Conservation (phyloP, 192 early-diverging fungal species). For the Coemansia erecta region DNA sequence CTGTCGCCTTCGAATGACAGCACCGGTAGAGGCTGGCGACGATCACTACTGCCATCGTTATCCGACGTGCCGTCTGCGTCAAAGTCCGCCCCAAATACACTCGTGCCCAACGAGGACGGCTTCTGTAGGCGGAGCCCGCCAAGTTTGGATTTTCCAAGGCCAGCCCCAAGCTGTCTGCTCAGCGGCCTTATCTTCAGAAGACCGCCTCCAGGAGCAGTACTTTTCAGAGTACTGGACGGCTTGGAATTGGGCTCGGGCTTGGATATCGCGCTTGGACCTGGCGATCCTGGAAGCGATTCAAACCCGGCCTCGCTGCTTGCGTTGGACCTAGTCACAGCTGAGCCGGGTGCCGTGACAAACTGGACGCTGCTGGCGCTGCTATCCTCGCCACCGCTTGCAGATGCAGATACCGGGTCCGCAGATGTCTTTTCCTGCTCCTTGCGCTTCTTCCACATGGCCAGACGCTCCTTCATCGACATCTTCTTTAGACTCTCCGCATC, state of each 20-base stretch:
- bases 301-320: slow-evolving; percentile 14
- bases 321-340: slow-evolving; percentile 13
- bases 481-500: slow-evolving; percentile 62
- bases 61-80: not conserved
- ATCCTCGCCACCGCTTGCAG: slow-evolving; percentile 11
- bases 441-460: slow-evolving; percentile 80
- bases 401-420: not conserved
- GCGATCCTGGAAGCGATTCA: slow-evolving; percentile 22
- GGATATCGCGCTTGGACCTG: not conserved
- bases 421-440: slow-evolving; percentile 44
- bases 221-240: not conserved
- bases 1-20: slow-evolving; percentile 1
- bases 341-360: slow-evolving; percentile 45
- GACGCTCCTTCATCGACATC: slow-evolving; percentile 72
- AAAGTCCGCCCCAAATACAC: slow-evolving; percentile 4
- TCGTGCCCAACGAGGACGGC: not conserved
- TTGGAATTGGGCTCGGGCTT: not conserved
- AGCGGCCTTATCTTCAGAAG: not conserved
- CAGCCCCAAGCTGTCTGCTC: not conserved
- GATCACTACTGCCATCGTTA: not conserved
- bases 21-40: not conserved
- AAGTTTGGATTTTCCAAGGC: not conserved
- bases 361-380: slow-evolving; percentile 13
- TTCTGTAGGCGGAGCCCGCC: not conserved
- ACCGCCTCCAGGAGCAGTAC: not conserved